Base-by-base conservation (phyloP, 78 protist genomes). In the Mantamonas sphyraenae region DNA sequence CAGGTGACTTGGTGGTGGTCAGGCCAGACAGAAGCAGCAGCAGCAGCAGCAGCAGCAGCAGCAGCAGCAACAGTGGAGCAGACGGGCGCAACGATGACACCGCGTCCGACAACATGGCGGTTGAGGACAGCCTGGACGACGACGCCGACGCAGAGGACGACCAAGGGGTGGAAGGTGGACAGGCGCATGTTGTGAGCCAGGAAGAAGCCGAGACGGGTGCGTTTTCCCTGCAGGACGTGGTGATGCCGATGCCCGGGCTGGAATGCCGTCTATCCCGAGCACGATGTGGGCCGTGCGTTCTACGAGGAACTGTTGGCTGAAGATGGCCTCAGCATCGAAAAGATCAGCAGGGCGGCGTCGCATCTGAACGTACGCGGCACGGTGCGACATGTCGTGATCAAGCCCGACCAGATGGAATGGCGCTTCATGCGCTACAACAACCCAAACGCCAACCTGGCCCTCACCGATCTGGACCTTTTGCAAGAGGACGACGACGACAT, bases 1-100 rank as follows among this genome's bases (percentile, higher is more conserved):
- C 14, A 1, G 78, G 75, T 26, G 78, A 55, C n/a, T 30, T 72
- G 17, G 71, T 70, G 31, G 19, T 33, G 12, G 35, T 9, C 4
- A 0, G 12, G 7, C 22, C 37, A 0, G 9, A 59, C 38, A 14
- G 39, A 17, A 2, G 57, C 8, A 24, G 68, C 9, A 22, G 55
- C 37, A 1, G 37, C 4, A 4, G 68, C 35, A n/a, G n/a, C n/a
- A n/a, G n/a, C n/a, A n/a, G n/a, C n/a, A n/a, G n/a, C n/a, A n/a
- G n/a, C n/a, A n/a, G n/a, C n/a, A n/a, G n/a, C n/a, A n/a, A n/a
- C n/a, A n/a, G n/a, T n/a, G n/a, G n/a, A n/a, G n/a, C n/a, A n/a
- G n/a, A n/a, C n/a, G n/a, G n/a, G n/a, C n/a, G n/a, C n/a, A n/a
- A n/a, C n/a, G n/a, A n/a, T n/a, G n/a, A n/a, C n/a, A n/a, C n/a